Base-by-base conservation (phyloP, 1,284 basidiomycete genomes). In the Paramarasmius palmivorus region DNA sequence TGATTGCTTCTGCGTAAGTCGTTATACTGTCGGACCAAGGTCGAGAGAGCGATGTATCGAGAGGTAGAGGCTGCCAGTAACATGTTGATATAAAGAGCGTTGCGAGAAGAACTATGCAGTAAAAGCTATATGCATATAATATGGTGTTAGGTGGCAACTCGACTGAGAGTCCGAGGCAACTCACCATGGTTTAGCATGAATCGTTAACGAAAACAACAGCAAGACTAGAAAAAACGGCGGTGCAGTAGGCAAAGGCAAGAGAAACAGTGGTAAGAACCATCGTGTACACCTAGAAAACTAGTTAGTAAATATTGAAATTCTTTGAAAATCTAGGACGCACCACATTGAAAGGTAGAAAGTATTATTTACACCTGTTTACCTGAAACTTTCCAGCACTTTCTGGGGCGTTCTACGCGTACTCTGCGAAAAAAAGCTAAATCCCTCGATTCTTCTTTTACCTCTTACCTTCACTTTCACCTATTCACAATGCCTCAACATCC, bases 21-120 rank as follows among this genome's bases (percentile, higher is more conserved):
- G 84, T 86, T 63, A 88, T 77, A 63, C 86, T 83, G 39, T 77
- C 74, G 6, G 83, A 70, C 83, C 86, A 87, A 2, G 90, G 84
- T 15, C 65, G 66, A 20, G 81, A 76, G 51, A 90, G 81, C 1
- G 78, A 73, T 25, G 78, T 79, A 55, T 84, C 78, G 39, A 86
- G 66, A 10, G 88, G 80, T 44, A 90, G 79, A 17, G 90, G 86
- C 57, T 90, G 87, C 90, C 90, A 91, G 68, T 92, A 91, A 66
- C 90, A 92, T 10, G 90, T 89, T 14, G 90, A 89, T 57, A 90
- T 77, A 67, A 91, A 92, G 49, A 92, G 76, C 14, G 90, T 87
- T 0, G 83, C 78, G 17, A 92, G 81, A 19, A 92, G 76, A 20
- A 90, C 76, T 53, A 92, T 86, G 75, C 90, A 92, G 67, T 92